phyloP scores from a whole-genome alignment of 2,329 filamentous ascomycete genomes.

The Aphanoascus verrucosus region DNA sequence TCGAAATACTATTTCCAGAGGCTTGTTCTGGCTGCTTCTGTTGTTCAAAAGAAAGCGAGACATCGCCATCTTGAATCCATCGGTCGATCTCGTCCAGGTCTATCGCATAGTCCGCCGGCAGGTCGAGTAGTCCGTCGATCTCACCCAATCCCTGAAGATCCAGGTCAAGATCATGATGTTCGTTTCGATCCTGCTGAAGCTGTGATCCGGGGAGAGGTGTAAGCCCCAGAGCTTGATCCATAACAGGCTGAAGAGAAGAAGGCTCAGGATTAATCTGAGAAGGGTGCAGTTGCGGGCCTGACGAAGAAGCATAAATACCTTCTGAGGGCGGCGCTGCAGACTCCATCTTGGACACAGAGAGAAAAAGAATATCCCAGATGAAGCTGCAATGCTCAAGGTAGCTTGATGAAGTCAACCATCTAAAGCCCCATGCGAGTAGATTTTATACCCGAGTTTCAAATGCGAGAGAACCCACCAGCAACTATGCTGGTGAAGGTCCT shows the following conservation, averaged over 20 bases:
- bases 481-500: constrained; percentile 7
- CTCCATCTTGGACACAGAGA: constrained; percentile 17
- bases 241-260: constrained; percentile 21
- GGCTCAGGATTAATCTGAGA: constrained; percentile 10
- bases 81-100: constrained; percentile 3
- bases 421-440: not conserved
- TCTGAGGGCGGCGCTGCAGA: constrained; percentile 18
- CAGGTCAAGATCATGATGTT: not conserved
- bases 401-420: constrained; percentile 10
- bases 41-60: not conserved
- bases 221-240: constrained; percentile 32
- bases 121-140: not conserved
- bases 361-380: constrained; percentile 14
- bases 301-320: constrained; percentile 32
- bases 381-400: constrained; percentile 6
- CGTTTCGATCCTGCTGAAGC: constrained; percentile 18
- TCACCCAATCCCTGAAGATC: constrained; percentile 2
- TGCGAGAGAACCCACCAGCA: constrained; percentile 3
- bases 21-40: not conserved
- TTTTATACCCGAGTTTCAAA: constrained; percentile 2
- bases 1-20: not conserved
- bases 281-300: constrained; percentile 11
- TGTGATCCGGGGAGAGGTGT: constrained; percentile 34
- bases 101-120: not conserved
- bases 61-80: not conserved